A percentile compares a stretch with the other conserved stretches of the same genome.
phyloP scores from a whole-genome alignment of 768 basidiomycete species.

The Daedaleopsis nitida region DNA sequence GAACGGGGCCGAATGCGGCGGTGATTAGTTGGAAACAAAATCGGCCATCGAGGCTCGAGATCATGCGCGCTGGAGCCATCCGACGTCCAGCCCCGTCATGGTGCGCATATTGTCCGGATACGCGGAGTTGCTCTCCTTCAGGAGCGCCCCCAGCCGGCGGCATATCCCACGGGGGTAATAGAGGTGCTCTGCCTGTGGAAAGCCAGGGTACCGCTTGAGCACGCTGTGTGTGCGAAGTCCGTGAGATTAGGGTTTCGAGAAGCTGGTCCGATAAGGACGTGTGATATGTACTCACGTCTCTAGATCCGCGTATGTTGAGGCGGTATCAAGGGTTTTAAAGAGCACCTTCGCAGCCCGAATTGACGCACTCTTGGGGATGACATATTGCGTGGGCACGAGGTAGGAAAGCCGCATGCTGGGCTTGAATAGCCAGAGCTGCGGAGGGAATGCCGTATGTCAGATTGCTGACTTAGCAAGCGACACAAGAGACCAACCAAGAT shows the following conservation, averaged over 20 bases:
- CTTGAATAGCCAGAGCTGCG: constrained; percentile 93
- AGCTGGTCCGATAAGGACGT: background rate
- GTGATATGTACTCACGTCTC: constrained; percentile 44
- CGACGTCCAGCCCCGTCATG: constrained; percentile 83
- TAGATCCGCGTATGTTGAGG: constrained; percentile 52
- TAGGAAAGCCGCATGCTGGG: constrained; percentile 83
- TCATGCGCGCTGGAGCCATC: constrained; percentile 60
- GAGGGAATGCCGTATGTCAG: background rate
- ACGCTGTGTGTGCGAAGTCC: constrained; percentile 39
- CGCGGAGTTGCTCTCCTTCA: constrained; percentile 76
- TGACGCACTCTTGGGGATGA: constrained; percentile 62
- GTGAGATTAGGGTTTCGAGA: background rate
- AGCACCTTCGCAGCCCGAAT: constrained; percentile 81
- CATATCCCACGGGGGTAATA: constrained; percentile 83
- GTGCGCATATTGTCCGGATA: constrained; percentile 76
- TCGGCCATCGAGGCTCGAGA: too few species aligned
- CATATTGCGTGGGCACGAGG: constrained; percentile 51
- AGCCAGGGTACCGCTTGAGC: constrained; percentile 73
- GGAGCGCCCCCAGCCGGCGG: constrained; percentile 62
- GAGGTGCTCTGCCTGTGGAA: constrained; percentile 86
- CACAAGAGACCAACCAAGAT: constrained; percentile 61
- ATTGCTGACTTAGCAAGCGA: background rate
- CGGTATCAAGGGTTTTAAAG: constrained; percentile 75
- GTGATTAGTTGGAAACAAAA: too few species aligned
- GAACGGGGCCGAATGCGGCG: too few species aligned